These are phyloP conservation scores for Cichorium intybus DNA, from an alignment of 140 eudicot species.

Conservation along the genomic window DNA sequence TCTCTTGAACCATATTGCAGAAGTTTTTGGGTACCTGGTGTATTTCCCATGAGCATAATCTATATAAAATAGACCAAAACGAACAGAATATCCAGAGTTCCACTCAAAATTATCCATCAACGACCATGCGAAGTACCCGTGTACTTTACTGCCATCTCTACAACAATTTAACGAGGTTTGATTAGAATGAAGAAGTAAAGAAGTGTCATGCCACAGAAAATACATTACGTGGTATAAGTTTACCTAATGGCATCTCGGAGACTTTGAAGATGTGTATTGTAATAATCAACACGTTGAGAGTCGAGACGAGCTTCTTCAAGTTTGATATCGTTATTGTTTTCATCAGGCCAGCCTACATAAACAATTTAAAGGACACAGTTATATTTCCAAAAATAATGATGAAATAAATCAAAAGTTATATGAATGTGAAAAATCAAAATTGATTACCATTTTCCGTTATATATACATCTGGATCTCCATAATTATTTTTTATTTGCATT, in stretches of 20 bases:
- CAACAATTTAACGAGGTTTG: background rate
- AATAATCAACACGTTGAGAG: conserved; percentile 4
- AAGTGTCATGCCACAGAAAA: background rate
- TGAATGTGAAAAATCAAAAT: background rate
- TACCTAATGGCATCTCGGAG: conserved; percentile 19
- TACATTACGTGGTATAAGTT: background rate
- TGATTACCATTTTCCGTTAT: conserved; percentile 31
- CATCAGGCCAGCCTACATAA: conserved; percentile 3
- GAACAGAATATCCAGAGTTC: conserved; percentile 30
- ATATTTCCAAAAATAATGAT: background rate
- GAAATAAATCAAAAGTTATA: background rate
- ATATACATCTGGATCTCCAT: conserved; percentile 8
- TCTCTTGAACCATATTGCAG: conserved; percentile 34
- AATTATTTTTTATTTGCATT: conserved; percentile 6
- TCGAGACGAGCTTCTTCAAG: conserved; percentile 7
- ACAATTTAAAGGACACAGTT: background rate
- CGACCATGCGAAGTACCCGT: conserved; percentile 38
- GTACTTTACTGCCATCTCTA: conserved; percentile 29
- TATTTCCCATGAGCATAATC: conserved; percentile 29
- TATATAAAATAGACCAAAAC: conserved; percentile 36
- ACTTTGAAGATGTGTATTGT: background rate
- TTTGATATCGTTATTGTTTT: background rate
- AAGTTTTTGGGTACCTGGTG: conserved; percentile 36
- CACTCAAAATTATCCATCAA: conserved; percentile 40
- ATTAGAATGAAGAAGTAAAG: background rate